Evolutionary conservation across 2,329 filamentous ascomycete species (phyloP), one percentile per base, ranked within the genome.

Genomic region (Parasarocladium wereldwijsianum): DNA sequence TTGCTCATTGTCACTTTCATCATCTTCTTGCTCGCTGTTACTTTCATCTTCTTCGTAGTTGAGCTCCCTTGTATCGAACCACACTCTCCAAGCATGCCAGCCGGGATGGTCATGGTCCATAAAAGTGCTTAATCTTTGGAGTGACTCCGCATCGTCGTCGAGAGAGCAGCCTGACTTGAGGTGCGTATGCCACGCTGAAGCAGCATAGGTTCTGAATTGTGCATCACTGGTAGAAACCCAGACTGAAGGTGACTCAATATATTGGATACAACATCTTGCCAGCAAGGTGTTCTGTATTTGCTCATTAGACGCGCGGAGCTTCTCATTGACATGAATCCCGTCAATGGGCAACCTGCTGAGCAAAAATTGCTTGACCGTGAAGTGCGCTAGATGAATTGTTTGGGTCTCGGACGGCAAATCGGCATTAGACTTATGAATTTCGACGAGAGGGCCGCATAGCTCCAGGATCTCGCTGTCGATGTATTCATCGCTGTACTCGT

Each of bases 401-500:
- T 3, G 0, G 6, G 4, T 17, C 18, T 8, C 35, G 0, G 20
- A 8, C 0, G 6, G n/a, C 6, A 9, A 0, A 1, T 19, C 4
- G 2, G 13, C 4, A 1, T 4, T 1, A 8, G 13, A 3, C 4
- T 12, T n/a, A 0, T 32, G 34, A 5, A 49, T 29, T 14, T 52
- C 51, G 2, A 55, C 2, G 2, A 56, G 31, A 0, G 45, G 43
- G 0, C 40, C 43, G 16, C 49, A 56, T 2, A 47, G 34, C 2
- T 38, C 36, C 0, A 45, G 5, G 4, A 54, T 45, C 17, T 49
- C 43, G 7, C 32, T 37, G 11, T 42, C 33, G 6, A 54, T 16
- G 18, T 49, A 52, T 0, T 46, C 43, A 0, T 53, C 39, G 8
- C 51, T 36, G 2, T 50, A 11, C 0, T 12, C 11, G 5, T 52